Evolutionary conservation across 768 basidiomycete species (phyloP).

Genomic region (Termitomyces sp.): DNA sequence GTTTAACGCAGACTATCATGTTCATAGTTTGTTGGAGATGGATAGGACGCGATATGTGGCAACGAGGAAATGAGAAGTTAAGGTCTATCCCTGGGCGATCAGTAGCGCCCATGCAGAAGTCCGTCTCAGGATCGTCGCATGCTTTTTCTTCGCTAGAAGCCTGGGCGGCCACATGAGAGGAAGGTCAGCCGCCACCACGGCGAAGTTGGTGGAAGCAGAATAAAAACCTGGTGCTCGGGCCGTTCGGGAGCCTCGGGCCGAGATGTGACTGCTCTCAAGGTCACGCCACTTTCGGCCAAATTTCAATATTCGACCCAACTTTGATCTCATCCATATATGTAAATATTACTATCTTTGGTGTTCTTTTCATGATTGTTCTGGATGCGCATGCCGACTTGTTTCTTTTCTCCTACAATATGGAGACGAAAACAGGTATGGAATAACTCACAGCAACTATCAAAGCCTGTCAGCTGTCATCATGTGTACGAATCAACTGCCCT

Average conservation of each 20-base stretch:
- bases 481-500: too few relatives aligned
- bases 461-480: too few relatives aligned
- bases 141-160: background rate
- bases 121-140: background rate
- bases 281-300: background rate
- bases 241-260: background rate
- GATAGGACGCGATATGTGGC: background rate
- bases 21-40: background rate
- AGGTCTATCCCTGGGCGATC: background rate
- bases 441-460: too few relatives aligned
- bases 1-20: background rate
- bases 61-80: background rate
- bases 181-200: background rate
- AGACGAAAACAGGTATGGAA: too few relatives aligned
- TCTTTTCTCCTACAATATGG: too few relatives aligned
- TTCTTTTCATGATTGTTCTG: too few relatives aligned
- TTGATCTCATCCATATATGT: too few relatives aligned
- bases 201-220: background rate
- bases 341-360: too few relatives aligned
- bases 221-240: background rate
- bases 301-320: too few relatives aligned
- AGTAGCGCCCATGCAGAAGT: background rate
- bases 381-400: too few relatives aligned
- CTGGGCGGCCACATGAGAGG: background rate
- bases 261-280: too few relatives aligned